Conservation (phyloP, 768 basidiomycete species). For the Sistotremastrum suecicum region DNA sequence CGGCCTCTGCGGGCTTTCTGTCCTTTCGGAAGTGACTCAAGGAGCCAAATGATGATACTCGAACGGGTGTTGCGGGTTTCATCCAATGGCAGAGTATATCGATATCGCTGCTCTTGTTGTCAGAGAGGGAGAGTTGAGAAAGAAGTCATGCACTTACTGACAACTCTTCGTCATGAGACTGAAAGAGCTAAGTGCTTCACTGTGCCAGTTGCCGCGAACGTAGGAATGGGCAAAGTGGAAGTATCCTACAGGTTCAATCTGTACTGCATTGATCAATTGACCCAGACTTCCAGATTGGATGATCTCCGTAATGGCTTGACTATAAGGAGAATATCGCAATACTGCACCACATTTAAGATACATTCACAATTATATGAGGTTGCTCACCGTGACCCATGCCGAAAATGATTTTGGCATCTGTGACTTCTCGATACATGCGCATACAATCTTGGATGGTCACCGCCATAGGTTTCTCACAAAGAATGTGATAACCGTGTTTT, state of each 20-base stretch:
- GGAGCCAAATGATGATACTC: slow-evolving; percentile 79
- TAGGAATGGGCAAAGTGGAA: slow-evolving; percentile 86
- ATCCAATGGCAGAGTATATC: slow-evolving; percentile 74
- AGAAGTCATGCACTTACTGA: slow-evolving; percentile 41
- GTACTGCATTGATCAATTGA: slow-evolving; percentile 67
- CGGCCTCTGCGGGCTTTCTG: slow-evolving; percentile 56
- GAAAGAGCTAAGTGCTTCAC: slow-evolving; percentile 57
- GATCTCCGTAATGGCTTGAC: slow-evolving; percentile 49
- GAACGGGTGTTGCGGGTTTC: slow-evolving; percentile 43
- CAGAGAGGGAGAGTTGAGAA: neutral
- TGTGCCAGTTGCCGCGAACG: slow-evolving; percentile 72
- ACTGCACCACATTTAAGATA: slow-evolving; percentile 29
- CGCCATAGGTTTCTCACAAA: slow-evolving; percentile 92
- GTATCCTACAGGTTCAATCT: slow-evolving; percentile 77
- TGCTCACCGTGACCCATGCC: slow-evolving; percentile 73
- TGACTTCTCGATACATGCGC: slow-evolving; percentile 58
- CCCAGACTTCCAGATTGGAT: slow-evolving; percentile 61
- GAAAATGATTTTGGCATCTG: slow-evolving; percentile 59
- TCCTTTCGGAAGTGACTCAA: slow-evolving; percentile 68
- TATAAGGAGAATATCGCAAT: slow-evolving; percentile 79
- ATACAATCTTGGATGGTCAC: slow-evolving; percentile 60
- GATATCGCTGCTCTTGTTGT: slow-evolving; percentile 44
- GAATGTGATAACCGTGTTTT: slow-evolving; percentile 71
- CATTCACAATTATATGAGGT: neutral
- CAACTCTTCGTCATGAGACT: slow-evolving; percentile 83